Base-by-base conservation (phyloP, 345 rosid genomes). In the Eucalyptus victrix region DNA sequence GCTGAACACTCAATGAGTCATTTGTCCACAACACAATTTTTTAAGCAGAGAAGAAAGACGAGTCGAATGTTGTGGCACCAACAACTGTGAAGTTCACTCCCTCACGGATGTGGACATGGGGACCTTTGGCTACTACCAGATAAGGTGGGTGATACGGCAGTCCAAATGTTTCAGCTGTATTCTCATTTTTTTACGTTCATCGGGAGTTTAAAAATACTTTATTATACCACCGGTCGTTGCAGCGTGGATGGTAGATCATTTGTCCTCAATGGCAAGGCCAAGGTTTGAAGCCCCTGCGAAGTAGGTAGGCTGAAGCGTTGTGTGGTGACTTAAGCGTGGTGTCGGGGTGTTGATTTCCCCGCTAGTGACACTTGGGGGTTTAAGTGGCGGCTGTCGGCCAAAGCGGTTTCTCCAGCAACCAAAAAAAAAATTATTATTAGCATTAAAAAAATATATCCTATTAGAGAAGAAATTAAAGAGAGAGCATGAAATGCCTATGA, bases 61-160 rank as follows among this genome's bases (percentile, higher is more conserved):
- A 32, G 37, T 90, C 90, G 44, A 93, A 89, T 5, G 96, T 95
- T 11, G 95, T 94, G 3, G 97, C 96, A 90, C 95, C 97, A 5
- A 92, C 92, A 80, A 94, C 95, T 13, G 96, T 96, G 81, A 95
- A 94, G 90, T 95, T 95, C 17, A 89, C 95, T 37, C 94, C 94
- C 14, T 89, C 88, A 26, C 85, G 50, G 54, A 53, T 32, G 87
- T 19, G 24, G 54, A 44, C 80, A 88, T 34, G 23, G 34, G 21
- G 80, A 32, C 80, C 42, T 16, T 67, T 67, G 80, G 40, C 80
- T 32, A 67, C 80, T 16, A 6, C 80, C 23, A 32, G 7, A 32
- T 67, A 32, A 8, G 80, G 80, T 16, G 44, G 44, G 37, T 34
- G 26, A 69, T 34, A 18, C 21, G 44, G 26, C 80, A 69, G 44